phyloP scores from a whole-genome alignment of 2,329 filamentous ascomycete species.

The Calonectria multiphialidica region DNA sequence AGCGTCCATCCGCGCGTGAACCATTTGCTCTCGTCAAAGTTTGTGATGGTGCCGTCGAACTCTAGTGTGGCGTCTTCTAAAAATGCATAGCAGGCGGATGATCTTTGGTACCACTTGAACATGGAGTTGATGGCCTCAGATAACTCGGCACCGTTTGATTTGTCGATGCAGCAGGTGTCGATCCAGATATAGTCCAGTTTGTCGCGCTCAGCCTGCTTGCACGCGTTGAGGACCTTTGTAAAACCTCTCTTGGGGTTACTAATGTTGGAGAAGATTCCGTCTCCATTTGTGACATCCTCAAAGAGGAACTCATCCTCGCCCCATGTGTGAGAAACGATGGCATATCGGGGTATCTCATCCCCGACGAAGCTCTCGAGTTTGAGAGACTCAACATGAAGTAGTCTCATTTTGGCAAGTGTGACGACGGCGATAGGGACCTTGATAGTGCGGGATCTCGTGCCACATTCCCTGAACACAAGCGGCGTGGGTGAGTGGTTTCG shows the following conservation, averaged over 20 bases:
- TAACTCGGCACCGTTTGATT: not conserved
- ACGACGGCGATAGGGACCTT: too few relatives aligned
- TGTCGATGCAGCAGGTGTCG: not conserved
- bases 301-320: not conserved
- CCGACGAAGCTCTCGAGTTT: not conserved
- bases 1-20: not conserved
- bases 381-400: not conserved
- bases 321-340: not conserved
- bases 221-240: not conserved
- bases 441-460: too few relatives aligned
- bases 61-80: not conserved
- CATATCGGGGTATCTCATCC: not conserved
- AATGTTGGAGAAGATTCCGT: not conserved
- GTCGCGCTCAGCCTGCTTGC: not conserved
- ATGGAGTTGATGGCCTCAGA: slow-evolving; percentile 2
- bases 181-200: not conserved
- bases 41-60: not conserved
- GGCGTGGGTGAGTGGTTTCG: too few relatives aligned
- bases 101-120: not conserved
- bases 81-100: not conserved
- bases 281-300: not conserved
- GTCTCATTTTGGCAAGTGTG: not conserved
- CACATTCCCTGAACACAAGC: too few relatives aligned
- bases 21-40: not conserved
- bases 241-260: not conserved